phyloP scores from a whole-genome alignment of 1,139 yeast genomes.

The Protomyces inouyei region DNA sequence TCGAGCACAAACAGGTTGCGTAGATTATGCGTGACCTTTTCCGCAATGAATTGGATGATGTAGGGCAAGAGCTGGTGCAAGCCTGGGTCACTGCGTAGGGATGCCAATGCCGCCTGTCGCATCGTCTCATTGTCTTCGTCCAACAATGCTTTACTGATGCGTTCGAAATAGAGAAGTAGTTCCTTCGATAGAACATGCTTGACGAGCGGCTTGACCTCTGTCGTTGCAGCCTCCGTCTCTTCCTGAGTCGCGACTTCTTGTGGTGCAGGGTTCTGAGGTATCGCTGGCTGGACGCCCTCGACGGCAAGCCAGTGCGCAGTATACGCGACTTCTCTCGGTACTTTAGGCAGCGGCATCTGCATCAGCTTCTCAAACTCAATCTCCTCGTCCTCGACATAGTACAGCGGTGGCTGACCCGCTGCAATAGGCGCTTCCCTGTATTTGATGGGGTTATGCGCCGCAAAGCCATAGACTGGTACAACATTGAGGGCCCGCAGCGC shows the following conservation, averaged over 20 bases:
- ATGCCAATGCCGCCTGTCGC: conserved; percentile 73
- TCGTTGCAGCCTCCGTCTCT: conserved; percentile 41
- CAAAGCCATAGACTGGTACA: conserved; percentile 55
- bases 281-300: conserved; percentile 97
- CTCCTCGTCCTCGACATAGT: conserved; percentile 86
- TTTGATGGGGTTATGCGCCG: conserved; percentile 50
- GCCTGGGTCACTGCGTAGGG: conserved; percentile 88
- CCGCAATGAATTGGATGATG: conserved; percentile 92
- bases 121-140: conserved; percentile 47
- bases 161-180: conserved; percentile 85
- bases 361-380: conserved; percentile 90
- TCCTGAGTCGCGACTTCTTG: conserved; percentile 48
- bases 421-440: conserved; percentile 83
- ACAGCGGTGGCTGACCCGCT: conserved; percentile 83
- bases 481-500: conserved; percentile 82
- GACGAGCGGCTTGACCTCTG: conserved; percentile 69
- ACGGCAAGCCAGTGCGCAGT: conserved; percentile 95
- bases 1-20: conserved; percentile 66
- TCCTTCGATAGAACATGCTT: conserved; percentile 94
- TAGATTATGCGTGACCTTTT: conserved; percentile 84
- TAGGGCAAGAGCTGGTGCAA: conserved; percentile 94
- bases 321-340: conserved; percentile 80
- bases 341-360: conserved; percentile 90
- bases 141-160: conserved; percentile 74
- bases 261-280: conserved; percentile 91